phyloP scores from a whole-genome alignment of 1,139 yeast species.

The Debaryomyces sp. region DNA sequence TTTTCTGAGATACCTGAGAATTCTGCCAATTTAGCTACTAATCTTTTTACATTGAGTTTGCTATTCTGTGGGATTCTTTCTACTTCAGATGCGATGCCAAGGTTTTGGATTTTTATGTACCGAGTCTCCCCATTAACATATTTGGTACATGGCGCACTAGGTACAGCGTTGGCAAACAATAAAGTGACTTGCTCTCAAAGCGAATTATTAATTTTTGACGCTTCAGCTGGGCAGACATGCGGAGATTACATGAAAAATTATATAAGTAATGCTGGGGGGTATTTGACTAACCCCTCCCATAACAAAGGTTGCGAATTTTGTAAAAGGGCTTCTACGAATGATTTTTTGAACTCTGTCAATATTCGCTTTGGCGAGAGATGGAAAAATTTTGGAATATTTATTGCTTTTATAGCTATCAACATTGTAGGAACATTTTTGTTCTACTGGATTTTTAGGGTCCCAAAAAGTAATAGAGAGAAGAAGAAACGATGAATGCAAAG shows the following conservation, averaged over 20 bases:
- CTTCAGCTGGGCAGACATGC: constrained; percentile 42
- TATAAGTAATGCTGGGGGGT: constrained; percentile 27
- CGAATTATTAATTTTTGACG: constrained; percentile 51
- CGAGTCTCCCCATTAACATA: constrained; percentile 34
- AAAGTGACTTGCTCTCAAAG: constrained; percentile 46
- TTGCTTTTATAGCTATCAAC: constrained; percentile 47
- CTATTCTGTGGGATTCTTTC: constrained; percentile 39
- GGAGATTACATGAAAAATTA: constrained; percentile 25
- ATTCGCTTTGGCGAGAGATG: constrained; percentile 30
- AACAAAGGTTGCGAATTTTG: constrained; percentile 24
- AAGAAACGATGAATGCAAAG: constrained; percentile 14
- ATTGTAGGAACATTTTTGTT: constrained; percentile 41
- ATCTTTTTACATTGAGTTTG: constrained; percentile 32
- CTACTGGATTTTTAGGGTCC: constrained; percentile 74
- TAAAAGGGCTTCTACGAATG: constrained; percentile 21
- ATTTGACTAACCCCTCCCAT: constrained; percentile 20
- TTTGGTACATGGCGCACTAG: constrained; percentile 51
- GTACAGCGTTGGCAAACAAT: constrained; percentile 55
- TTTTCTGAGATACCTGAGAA: constrained; percentile 41
- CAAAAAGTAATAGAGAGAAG: constrained; percentile 35
- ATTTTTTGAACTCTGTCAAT: constrained; percentile 18
- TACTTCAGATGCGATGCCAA: constrained; percentile 27
- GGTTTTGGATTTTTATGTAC: constrained; percentile 44
- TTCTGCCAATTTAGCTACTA: constrained; percentile 36
- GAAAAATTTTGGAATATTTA: constrained; percentile 65